phyloP scores from a whole-genome alignment of 257 asterid genomes.

The Rubia yunnanensis region DNA sequence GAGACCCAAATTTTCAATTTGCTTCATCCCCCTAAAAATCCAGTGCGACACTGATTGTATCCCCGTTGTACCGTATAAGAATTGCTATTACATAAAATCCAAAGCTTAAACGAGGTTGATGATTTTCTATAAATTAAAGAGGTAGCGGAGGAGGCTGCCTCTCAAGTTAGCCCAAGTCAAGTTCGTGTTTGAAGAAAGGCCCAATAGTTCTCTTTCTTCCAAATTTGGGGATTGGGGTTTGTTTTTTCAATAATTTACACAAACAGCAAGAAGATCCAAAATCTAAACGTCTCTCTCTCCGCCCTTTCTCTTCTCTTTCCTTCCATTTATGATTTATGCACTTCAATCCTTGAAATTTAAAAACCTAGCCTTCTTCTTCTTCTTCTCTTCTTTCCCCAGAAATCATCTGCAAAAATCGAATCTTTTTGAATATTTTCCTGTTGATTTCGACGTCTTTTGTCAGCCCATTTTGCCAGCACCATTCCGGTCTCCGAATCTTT shows the following conservation, averaged over 20 bases:
- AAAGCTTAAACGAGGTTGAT: neutral
- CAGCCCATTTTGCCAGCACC: neutral
- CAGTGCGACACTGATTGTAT: too few relatives aligned
- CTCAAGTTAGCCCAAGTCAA: neutral
- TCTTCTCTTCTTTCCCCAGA: slow-evolving; percentile 14
- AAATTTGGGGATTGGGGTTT: neutral
- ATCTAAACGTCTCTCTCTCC: neutral
- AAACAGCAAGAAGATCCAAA: neutral
- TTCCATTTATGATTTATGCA: slow-evolving; percentile 4
- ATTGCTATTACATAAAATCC: too few relatives aligned
- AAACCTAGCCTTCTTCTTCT: slow-evolving; percentile 30
- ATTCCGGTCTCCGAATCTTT: slow-evolving; percentile 1
- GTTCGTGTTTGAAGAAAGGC: neutral
- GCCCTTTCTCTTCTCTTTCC: slow-evolving; percentile 1
- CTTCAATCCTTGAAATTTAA: slow-evolving; percentile 18
- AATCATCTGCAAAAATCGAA: slow-evolving; percentile 14
- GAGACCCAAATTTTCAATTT: too few relatives aligned
- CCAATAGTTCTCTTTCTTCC: neutral
- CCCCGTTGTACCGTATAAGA: too few relatives aligned
- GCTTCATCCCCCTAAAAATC: too few relatives aligned
- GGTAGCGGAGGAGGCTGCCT: neutral
- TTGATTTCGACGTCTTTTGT: neutral
- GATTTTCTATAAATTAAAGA: neutral
- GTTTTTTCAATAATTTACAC: neutral
- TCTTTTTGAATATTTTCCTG: slow-evolving; percentile 10